Conservation (phyloP, 441 rosid genomes). For the Viola pubescens region DNA sequence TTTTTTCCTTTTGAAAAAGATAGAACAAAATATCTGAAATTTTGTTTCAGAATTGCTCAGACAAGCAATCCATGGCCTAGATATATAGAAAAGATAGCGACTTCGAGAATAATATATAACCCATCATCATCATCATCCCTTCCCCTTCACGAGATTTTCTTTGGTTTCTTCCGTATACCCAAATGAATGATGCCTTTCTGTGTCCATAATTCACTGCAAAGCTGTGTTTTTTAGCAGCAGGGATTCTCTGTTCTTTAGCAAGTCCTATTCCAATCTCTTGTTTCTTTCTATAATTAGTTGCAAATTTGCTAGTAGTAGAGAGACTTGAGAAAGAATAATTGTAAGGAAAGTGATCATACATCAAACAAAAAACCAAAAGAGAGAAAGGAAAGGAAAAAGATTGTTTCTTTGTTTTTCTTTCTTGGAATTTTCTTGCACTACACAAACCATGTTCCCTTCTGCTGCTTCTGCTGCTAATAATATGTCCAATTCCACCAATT, state of each 20-base stretch:
- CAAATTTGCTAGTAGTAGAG: slow-evolving; percentile 23
- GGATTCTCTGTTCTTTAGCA: slow-evolving; percentile 23
- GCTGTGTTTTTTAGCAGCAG: slow-evolving; percentile 26
- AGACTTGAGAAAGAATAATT: background rate
- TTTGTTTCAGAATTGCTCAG: slow-evolving; percentile 37
- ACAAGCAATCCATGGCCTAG: slow-evolving; percentile 39
- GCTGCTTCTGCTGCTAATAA: too few relatives aligned
- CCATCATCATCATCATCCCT: slow-evolving; percentile 49
- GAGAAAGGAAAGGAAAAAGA: slow-evolving; percentile 8
- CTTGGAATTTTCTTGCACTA: slow-evolving; percentile 47
- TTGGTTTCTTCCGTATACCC: slow-evolving; percentile 25
- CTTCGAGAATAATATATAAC: slow-evolving; percentile 52
- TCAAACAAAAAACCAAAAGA: slow-evolving; percentile 19
- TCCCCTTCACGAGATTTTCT: slow-evolving; percentile 45
- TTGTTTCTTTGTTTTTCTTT: slow-evolving; percentile 30
- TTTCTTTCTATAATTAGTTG: slow-evolving; percentile 24
- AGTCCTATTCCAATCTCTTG: slow-evolving; percentile 14
- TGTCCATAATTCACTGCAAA: slow-evolving; percentile 34
- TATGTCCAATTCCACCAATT: slow-evolving; percentile 48
- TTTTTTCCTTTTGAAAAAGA: background rate
- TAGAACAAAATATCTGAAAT: slow-evolving; percentile 29
- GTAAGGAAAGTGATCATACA: background rate
- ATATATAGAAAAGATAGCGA: slow-evolving; percentile 35
- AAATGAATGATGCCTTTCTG: slow-evolving; percentile 54
- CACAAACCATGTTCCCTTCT: slow-evolving; percentile 44